Evolutionary conservation across 169 alveolate species (phyloP), one percentile per base, ranked within the genome.

Genomic region (Plasmodium knowlesi): DNA sequence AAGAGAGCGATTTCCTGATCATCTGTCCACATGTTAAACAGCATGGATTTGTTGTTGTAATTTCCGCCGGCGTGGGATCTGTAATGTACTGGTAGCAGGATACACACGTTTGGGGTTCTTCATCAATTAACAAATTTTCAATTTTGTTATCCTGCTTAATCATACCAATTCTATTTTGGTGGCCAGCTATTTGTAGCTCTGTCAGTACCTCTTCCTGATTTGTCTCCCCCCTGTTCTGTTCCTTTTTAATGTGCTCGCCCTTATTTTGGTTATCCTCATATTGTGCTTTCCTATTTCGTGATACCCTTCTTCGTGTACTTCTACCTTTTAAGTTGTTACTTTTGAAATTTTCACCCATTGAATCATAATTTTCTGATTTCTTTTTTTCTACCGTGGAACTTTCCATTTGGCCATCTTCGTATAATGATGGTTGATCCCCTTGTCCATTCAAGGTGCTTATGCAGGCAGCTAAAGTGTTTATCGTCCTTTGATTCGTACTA

Each of bases 1-100:
- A 73, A 50, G 92, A 91, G 22, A 82, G 16, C n/a, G 95, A 82
- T 91, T 91, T 91, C 71, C 32, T 91, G 30, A 91, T 82, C 50
- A 82, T 71, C 37, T 91, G 92, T 0, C 92, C 95, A 82, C 92
- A 91, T 43, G 12, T 73, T 70, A 91, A 81, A 72, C 95, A 81
- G 34, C 80, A 70, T 5, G 84, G 39, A 50, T 82, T 91, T 30
- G 74, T 50, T 43, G 84, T 14, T 12, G 41, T 19, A 22, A 70
- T 30, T 19, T 71, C 81, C 32, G 50, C 37, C 32, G 61, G 83
- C 39, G 83, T 16, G 54, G 39, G 50, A 16, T 82, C 32, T 91
- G 74, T 91, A 37, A 91, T 80, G 74, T 82, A 91, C 54, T 91
- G 95, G 34, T 53, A 91, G 71, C 95, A 91, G 28, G 92, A 80